These are phyloP conservation scores for Ceratobasidium sp. DNA, from an alignment of 1,284 basidiomycete genomes.

Conservation along the genomic window DNA sequence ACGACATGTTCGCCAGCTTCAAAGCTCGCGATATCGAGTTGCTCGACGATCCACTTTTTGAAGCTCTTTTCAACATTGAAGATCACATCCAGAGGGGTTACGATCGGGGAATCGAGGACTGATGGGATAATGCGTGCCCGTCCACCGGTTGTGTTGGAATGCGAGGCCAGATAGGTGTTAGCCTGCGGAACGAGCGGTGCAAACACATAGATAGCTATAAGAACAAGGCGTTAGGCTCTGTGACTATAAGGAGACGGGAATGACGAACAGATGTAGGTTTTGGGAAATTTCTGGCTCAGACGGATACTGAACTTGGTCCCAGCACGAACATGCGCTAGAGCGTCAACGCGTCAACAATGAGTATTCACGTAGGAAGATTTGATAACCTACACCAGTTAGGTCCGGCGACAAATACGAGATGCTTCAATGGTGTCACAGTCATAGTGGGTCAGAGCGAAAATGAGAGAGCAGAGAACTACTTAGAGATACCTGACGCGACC, in stretches of 20 bases:
- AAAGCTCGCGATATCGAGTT: background rate
- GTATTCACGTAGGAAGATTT: too few relatives aligned
- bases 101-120: background rate
- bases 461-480: too few relatives aligned
- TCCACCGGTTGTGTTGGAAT: background rate
- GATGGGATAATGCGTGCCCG: conserved; percentile 4
- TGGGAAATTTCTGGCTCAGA: conserved; percentile 19
- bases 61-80: conserved; percentile 10
- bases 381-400: background rate
- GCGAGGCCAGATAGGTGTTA: background rate
- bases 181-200: background rate
- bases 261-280: conserved; percentile 22
- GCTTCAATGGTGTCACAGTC: conserved; percentile 4
- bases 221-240: background rate
- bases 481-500: too few relatives aligned
- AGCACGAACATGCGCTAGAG: conserved; percentile 17
- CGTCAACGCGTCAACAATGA: background rate
- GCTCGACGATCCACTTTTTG: conserved; percentile 12
- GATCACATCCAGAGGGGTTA: background rate
- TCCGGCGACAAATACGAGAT: conserved; percentile 19
- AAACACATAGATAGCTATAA: conserved; percentile 15
- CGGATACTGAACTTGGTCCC: conserved; percentile 9
- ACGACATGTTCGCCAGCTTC: background rate
- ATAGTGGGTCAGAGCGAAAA: background rate
- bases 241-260: background rate